A percentile compares a stretch with the other conserved stretches of the same genome.
Conservation (phyloP, 768 basidiomycete genomes). For the Serpula lacrymans region DNA sequence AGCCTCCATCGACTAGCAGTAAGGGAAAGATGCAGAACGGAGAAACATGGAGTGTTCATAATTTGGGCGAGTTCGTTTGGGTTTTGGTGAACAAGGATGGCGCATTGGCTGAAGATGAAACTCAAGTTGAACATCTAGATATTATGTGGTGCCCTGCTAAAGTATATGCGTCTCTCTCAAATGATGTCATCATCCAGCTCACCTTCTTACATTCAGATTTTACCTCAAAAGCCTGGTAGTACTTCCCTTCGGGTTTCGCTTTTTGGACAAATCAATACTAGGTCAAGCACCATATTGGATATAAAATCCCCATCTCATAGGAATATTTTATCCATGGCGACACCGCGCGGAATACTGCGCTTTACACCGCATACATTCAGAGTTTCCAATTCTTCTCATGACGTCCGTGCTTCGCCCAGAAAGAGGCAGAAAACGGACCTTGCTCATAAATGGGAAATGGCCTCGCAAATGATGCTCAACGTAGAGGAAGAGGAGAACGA, state of each 20-base stretch:
- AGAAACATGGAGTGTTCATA: constrained; percentile 14
- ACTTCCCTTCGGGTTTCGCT: constrained; percentile 26
- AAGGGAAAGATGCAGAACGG: constrained; percentile 3
- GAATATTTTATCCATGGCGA: constrained; percentile 40
- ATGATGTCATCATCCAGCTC: constrained; percentile 9
- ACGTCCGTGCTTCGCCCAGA: constrained; percentile 32
- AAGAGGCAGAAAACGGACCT: constrained; percentile 45
- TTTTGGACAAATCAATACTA: constrained; percentile 27
- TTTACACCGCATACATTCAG: constrained; percentile 41
- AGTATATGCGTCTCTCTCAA: constrained; percentile 35
- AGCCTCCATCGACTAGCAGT: constrained; percentile 4
- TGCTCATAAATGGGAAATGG: constrained; percentile 43
- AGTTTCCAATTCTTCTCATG: constrained; percentile 5
- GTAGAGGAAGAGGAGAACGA: constrained; percentile 43
- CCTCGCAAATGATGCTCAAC: constrained; percentile 43
- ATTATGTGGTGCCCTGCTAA: constrained; percentile 71
- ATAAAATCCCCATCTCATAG: constrained; percentile 31
- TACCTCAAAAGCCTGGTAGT: too few species aligned
- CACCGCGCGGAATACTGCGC: constrained; percentile 33
- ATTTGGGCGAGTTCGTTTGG: constrained; percentile 46
- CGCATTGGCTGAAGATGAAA: constrained; percentile 21
- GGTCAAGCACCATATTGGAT: constrained; percentile 20
- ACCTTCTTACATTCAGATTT: constrained; percentile 22
- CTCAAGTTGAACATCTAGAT: constrained; percentile 14
- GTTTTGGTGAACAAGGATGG: constrained; percentile 43